Evolutionary conservation across 1,139 yeast species (phyloP), one percentile per base, ranked within the genome.

Genomic region (Debaryomyces sp.): DNA sequence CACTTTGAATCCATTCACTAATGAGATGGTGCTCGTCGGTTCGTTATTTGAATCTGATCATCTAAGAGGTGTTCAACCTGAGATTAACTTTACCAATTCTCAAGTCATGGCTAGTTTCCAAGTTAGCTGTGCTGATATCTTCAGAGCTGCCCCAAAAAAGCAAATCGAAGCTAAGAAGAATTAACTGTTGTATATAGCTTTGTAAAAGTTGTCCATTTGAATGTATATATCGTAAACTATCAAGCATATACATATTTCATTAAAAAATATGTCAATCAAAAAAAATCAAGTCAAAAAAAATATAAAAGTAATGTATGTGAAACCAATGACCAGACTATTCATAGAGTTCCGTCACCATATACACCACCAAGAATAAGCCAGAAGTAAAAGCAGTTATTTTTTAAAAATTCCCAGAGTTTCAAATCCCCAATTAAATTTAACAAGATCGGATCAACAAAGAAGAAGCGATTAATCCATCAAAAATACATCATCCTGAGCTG

Each of bases 11-110:
- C 88, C 96, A 10, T 80, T 81, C 54, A 78, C 85, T 27, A 79
- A 84, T 49, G 84, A 84, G 49, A 73, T 87, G 51, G 78, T 79
- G 26, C 73, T 90, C 53, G 89, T 89, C 29, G 97, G 97, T n/a
- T 82, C 95, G 9, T 75, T 90, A 13, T 91, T 91, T 62, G 96
- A 89, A 61, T 81, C 85, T 30, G 84, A 74, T 56, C 71, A 70
- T 52, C 54, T 62, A 38, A 65, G 79, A 56, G 71, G 71, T 8
- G 56, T 70, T 43, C 68, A 65, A 51, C 71, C 73, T 6, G 74
- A 70, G 37, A 54, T 63, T 29, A 59, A 62, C 47, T 55, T 58
- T 41, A 55, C 56, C 42, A 63, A 66, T 43, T 54, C 67, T 12
- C 58, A 57, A 48, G 51, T 55, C 8, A 61, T 69, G 68, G 59